phyloP scores from a whole-genome alignment of 2,329 filamentous ascomycete species.

The Trichoderma endophyticum region DNA sequence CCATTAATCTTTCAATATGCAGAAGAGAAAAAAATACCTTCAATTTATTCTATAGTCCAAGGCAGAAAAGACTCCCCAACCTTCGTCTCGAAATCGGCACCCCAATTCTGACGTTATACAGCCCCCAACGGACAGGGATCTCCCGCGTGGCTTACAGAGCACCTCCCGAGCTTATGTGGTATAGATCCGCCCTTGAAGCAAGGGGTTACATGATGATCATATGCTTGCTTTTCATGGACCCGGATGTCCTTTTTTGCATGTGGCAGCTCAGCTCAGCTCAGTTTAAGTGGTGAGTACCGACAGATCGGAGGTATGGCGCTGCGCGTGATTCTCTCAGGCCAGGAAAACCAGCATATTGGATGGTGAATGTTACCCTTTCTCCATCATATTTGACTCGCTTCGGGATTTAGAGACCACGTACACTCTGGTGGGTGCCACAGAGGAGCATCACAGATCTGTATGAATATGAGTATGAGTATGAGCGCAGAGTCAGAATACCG shows the following conservation, averaged over 20 bases:
- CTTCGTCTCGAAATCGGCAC: background rate
- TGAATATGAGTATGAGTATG: background rate
- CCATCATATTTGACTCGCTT: background rate
- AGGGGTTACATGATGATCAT: background rate
- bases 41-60: background rate
- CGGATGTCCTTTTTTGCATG: background rate
- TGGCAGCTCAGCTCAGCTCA: background rate
- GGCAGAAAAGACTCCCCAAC: background rate
- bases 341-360: background rate
- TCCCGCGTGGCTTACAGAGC: background rate
- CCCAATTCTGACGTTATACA: constrained; percentile 11
- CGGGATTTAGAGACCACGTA: background rate
- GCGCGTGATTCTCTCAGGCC: background rate
- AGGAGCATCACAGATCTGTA: background rate
- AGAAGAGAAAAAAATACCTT: background rate
- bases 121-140: background rate
- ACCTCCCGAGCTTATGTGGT: background rate
- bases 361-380: background rate
- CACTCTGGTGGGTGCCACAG: background rate
- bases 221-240: background rate
- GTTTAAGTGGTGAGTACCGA: background rate
- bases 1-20: background rate
- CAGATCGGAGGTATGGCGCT: background rate
- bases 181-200: background rate
- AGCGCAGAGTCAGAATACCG: background rate